Base-by-base conservation (phyloP, 352 stramenopile genomes). In the Pythium rishiriense region DNA sequence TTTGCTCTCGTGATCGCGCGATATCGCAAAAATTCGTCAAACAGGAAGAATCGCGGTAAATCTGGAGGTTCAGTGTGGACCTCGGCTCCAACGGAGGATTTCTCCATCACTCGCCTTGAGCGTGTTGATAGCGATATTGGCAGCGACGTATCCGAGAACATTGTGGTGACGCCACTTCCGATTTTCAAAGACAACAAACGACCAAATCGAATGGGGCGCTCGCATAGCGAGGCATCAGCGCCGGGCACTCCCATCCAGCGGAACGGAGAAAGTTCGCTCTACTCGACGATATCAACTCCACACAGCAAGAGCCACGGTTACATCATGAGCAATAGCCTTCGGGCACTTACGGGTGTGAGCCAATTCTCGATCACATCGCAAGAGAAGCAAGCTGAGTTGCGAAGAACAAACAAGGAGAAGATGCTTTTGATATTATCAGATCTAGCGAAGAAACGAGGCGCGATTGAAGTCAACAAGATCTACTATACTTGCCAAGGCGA, bases 401-500 rank as follows among this genome's bases (percentile, higher is more conserved):
- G 62, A 28, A 25, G 48, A 15, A 19, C 17, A 6, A 65, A 63
- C 35, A 58, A 63, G 26, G 46, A 64, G 8, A 72, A 58, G 39
- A 58, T 77, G 12, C 45, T 52, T 0, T 35, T 39, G 19, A 48
- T 68, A 2, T 49, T 78, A 12, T 28, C 49, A 1, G 43, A 35
- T 22, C 49, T 76, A 11, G 22, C 65, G 0, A n/a, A 14, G 3
- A 41, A 53, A 19, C 37, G 47, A 28, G 51, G 29, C 2, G 17
- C 71, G 19, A 46, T 87, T 19, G 66, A 69, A 26, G 70, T 87
- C 10, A 85, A 81, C 26, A 37, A 62, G 2, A 55, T 64, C n/a
- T 46, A 67, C 15, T 83, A 79, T 47, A 56, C 65, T 0, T 75
- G 65, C 39, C 53, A 52, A 0, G 69, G 66, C 0, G 48, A 58